A percentile compares a stretch with the other conserved stretches of the same genome.
These are phyloP conservation scores for Plantago lanceolata DNA, from an alignment of 305 asterid species.

Conservation along the genomic window DNA sequence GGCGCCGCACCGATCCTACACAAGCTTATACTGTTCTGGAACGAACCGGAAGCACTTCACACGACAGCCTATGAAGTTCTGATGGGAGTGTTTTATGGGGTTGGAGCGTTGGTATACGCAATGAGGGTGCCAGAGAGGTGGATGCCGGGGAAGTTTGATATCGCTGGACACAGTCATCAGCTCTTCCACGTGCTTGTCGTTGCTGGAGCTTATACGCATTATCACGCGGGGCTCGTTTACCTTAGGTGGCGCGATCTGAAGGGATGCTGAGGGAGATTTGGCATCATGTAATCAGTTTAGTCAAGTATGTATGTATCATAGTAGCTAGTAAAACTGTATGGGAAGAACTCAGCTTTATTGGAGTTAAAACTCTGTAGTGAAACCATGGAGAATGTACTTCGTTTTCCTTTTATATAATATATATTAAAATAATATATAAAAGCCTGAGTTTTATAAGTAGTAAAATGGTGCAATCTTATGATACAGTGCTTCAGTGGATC, in stretches of 20 bases:
- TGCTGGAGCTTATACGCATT: conserved; percentile 93
- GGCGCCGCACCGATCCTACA: conserved; percentile 83
- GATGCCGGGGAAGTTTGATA: conserved; percentile 95
- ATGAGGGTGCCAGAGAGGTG: conserved; percentile 82
- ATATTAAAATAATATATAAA: too few relatives aligned
- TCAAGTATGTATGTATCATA: background rate
- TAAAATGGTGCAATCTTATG: too few relatives aligned
- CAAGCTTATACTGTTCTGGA: conserved; percentile 77
- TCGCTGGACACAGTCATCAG: conserved; percentile 92
- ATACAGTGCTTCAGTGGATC: too few relatives aligned
- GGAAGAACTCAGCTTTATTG: background rate
- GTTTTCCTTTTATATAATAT: too few relatives aligned
- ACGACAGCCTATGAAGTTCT: conserved; percentile 76
- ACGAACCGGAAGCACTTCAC: conserved; percentile 83
- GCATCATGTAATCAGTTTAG: background rate
- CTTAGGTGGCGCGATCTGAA: conserved; percentile 83
- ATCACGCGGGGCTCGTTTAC: conserved; percentile 78
- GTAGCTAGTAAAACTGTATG: background rate
- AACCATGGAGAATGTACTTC: too few relatives aligned
- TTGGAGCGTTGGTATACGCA: conserved; percentile 79
- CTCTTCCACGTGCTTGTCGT: conserved; percentile 90
- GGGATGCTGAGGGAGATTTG: conserved; percentile 55
- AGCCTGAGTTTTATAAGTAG: too few relatives aligned
- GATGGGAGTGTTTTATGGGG: conserved; percentile 80
- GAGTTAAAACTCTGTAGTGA: background rate